Conservation (phyloP, 192 early-diverging fungal species). For the Coemansia sp. region DNA sequence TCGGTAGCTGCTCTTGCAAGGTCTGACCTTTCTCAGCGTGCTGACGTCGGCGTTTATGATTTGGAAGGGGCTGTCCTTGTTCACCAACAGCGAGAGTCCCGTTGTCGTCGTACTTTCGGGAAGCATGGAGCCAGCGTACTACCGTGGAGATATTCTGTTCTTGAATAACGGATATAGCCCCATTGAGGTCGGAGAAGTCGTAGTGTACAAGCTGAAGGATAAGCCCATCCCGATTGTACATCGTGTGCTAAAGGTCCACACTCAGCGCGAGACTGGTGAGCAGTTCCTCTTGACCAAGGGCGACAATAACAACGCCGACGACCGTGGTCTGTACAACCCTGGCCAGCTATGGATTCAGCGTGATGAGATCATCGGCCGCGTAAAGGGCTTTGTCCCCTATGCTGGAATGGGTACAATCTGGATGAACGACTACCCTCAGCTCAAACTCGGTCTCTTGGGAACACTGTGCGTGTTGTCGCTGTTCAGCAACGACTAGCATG, state of each 20-base stretch:
- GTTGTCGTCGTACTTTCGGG: constrained; percentile 97
- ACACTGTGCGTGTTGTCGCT: constrained; percentile 75
- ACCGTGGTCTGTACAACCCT: constrained; percentile 84
- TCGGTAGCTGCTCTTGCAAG: constrained; percentile 63
- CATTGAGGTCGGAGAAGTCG: constrained; percentile 89
- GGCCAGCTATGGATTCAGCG: constrained; percentile 91
- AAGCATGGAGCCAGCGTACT: constrained; percentile 97
- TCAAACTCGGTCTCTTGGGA: constrained; percentile 83
- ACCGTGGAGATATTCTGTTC: constrained; percentile 91
- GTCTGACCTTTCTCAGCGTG: constrained; percentile 88
- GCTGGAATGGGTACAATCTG: constrained; percentile 96
- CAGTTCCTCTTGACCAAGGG: constrained; percentile 96
- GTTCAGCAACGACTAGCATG: constrained; percentile 64
- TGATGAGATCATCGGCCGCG: constrained; percentile 90
- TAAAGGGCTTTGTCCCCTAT: constrained; percentile 87
- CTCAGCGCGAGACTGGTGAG: constrained; percentile 69
- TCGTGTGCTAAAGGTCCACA: constrained; percentile 91
- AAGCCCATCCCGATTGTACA: constrained; percentile 96
- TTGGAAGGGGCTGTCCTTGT: constrained; percentile 90
- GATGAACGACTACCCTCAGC: constrained; percentile 94
- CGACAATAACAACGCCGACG: constrained; percentile 91
- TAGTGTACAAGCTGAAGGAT: constrained; percentile 89
- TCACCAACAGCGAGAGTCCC: constrained; percentile 91
- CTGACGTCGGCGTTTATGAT: constrained; percentile 93
- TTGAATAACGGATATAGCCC: constrained; percentile 72